phyloP scores from a whole-genome alignment of 225 moss, liverwort and hornwort genomes.

The Pseudoscleropodium purum region DNA sequence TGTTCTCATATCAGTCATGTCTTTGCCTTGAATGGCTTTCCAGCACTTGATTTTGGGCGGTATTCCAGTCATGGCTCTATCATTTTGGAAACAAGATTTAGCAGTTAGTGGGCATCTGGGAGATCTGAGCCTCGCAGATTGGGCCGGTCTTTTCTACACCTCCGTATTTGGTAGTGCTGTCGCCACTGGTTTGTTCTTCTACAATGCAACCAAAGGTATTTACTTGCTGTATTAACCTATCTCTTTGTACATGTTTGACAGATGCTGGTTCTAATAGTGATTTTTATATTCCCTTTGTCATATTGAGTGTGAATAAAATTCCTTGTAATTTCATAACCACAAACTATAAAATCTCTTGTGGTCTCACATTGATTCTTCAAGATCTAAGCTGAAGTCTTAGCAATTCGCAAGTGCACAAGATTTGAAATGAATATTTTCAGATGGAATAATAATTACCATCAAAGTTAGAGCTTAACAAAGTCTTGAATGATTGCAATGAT shows the following conservation, averaged over 20 bases:
- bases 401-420: background rate
- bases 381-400: background rate
- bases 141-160: slow-evolving; percentile 61
- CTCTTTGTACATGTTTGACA: background rate
- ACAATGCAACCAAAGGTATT: slow-evolving; percentile 8
- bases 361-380: background rate
- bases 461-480: background rate
- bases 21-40: background rate
- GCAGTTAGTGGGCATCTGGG: slow-evolving; percentile 60
- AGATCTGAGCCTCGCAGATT: slow-evolving; percentile 53
- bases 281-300: background rate
- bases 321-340: background rate
- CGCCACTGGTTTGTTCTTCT: slow-evolving; percentile 61
- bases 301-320: background rate
- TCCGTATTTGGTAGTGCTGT: slow-evolving; percentile 77
- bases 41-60: slow-evolving; percentile 35
- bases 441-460: background rate
- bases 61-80: slow-evolving; percentile 11
- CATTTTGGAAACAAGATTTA: slow-evolving; percentile 63
- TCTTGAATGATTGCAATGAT: background rate
- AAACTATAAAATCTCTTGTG: background rate
- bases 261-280: background rate
- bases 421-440: background rate
- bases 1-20: background rate
- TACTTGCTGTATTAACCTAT: background rate